Evolutionary conservation across 2,329 filamentous ascomycete genomes (phyloP), one percentile per base, ranked within the genome.

Genomic region (Cercospora sojina): DNA sequence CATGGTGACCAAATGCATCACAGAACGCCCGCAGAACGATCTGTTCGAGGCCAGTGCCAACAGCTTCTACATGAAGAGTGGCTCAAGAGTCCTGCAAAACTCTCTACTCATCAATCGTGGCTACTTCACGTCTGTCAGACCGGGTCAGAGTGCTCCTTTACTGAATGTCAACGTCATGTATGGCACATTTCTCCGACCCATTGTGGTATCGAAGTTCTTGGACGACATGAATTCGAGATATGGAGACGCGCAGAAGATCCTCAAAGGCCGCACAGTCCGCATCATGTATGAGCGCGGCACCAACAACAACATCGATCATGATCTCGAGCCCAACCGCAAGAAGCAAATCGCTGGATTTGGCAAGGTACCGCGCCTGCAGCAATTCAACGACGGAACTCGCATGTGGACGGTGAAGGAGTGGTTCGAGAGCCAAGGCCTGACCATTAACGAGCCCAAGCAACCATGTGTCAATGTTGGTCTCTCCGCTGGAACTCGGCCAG

Each of bases 91-190:
- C 13, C 38, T 38, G 9, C 10, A 2, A 20, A 18, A 25, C 5
- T 41, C 49, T 16, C 13, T 53, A 1, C 53, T 59, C 18, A 59
- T 51, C 41, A 31, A 64, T 35, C 62, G 62, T n/a, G 62, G 62
- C 32, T 64, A 64, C 62, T 64, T 59, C 41, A 64, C 32, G 5
- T 64, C 62, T 7, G 38, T 64, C 7, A 56, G 62, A 8, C 62
- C 62, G 0, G 62, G 62, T 8, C n/a, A 47, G 16, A 3, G 53
- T 0, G n/a, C 7, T 6, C n/a, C 59, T 1, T 23, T 64, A 1
- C 43, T 59, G 9, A 64, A 64, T n/a, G 38, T 64, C 31, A 53
- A 56, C 5, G 43, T 53, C 27, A 64, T 59, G 53, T 5, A 32
- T 41, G 43, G 62, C 38, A 59, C 62, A 10, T 64, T 64, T 20